These are phyloP conservation scores for Insectozyma bohioensis DNA, from an alignment of 1,139 yeast species.

Conservation along the genomic window DNA sequence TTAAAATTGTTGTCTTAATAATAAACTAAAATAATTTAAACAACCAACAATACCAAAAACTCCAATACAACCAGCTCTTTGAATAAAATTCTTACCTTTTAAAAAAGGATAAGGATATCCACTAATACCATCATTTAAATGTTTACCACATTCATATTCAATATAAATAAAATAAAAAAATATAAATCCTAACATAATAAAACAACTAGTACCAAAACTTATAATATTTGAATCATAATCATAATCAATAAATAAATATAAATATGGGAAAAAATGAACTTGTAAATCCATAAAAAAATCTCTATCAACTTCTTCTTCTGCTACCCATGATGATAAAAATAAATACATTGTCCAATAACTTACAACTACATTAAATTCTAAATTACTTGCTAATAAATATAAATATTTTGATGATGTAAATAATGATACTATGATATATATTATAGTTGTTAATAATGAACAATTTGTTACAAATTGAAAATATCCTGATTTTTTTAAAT, in stretches of 20 bases:
- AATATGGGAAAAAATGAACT: conserved; percentile 25
- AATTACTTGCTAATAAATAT: conserved; percentile 17
- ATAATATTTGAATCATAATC: conserved; percentile 1
- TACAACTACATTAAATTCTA: conserved; percentile 22
- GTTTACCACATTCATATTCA: conserved; percentile 9
- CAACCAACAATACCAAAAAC: conserved; percentile 10
- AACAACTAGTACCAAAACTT: conserved; percentile 1
- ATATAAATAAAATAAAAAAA: conserved; percentile 11
- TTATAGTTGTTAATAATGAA: conserved; percentile 21
- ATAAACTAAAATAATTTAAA: conserved; percentile 10
- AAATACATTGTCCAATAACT: conserved; percentile 23
- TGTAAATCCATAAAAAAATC: conserved; percentile 19
- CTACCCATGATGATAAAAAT: conserved; percentile 18
- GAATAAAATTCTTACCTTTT: conserved; percentile 10
- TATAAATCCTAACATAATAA: conserved; percentile 6
- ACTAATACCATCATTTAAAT: conserved; percentile 14
- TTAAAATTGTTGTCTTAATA: too few relatives aligned
- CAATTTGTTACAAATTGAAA: conserved; percentile 63
- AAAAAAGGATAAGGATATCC: conserved; percentile 23
- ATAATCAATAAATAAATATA: conserved; percentile 12
- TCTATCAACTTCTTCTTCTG: conserved; percentile 19
- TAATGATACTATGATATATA: conserved; percentile 7
- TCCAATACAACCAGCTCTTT: conserved; percentile 8
- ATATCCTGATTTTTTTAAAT: conserved; percentile 52
- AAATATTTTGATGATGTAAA: conserved; percentile 6